These are phyloP conservation scores for Phycomyces nitens DNA, from an alignment of 192 early-diverging fungal genomes.

Conservation along the genomic window DNA sequence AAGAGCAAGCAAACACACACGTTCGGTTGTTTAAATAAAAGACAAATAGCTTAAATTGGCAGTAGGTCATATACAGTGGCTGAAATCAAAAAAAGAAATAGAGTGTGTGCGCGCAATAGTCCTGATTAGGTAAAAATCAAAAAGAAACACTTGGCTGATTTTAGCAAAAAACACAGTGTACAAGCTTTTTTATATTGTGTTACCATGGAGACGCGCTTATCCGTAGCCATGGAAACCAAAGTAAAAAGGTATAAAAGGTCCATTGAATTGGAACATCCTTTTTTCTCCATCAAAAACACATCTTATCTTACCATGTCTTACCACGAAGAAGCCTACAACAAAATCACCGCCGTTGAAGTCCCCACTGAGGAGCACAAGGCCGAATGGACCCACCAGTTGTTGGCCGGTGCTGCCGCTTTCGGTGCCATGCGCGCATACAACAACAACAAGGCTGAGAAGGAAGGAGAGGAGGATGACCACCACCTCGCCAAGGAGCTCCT, in stretches of 20 bases:
- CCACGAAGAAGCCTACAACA: conserved; percentile 24
- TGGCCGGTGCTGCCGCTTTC: conserved; percentile 51
- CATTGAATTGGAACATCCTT: neutral
- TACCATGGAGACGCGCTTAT: no score
- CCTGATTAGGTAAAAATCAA: no score
- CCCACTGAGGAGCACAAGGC: conserved; percentile 29
- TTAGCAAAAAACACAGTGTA: no score
- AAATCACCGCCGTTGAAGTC: conserved; percentile 10
- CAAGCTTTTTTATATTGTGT: no score
- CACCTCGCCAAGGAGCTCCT: conserved; percentile 40
- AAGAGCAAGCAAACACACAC: no score
- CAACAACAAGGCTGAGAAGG: conserved; percentile 2
- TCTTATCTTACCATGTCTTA: conserved; percentile 10
- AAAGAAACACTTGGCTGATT: no score
- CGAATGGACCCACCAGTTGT: conserved; percentile 34
- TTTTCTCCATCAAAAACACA: neutral
- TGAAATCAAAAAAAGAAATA: neutral
- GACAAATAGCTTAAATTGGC: no score
- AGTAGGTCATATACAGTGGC: neutral
- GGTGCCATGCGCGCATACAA: conserved; percentile 43
- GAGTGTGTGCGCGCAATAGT: neutral
- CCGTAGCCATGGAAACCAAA: no score
- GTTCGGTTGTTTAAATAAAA: no score
- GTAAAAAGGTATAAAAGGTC: neutral
- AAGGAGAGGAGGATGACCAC: conserved; percentile 17